Evolutionary conservation across 352 stramenopile genomes (phyloP).

Genomic region (Pythium sp.): DNA sequence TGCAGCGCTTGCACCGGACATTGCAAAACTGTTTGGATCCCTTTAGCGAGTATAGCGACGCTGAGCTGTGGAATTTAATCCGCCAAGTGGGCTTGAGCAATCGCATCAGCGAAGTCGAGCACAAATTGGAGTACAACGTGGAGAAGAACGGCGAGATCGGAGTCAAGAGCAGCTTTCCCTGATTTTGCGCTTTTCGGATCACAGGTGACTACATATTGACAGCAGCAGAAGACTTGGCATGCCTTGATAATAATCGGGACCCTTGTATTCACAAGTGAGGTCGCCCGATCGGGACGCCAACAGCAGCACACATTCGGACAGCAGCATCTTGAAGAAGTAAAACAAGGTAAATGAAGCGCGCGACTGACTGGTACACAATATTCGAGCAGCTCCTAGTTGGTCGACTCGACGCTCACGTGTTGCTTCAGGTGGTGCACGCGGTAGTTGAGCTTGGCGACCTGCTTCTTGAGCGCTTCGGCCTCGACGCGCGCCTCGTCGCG

Average conservation of each 20-base stretch:
- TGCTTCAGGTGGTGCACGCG: slow-evolving; percentile 74
- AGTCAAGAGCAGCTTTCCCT: too few relatives aligned
- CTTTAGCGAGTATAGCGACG: slow-evolving; percentile 64
- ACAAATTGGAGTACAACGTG: slow-evolving; percentile 63
- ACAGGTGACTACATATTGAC: background rate
- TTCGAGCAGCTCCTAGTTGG: background rate
- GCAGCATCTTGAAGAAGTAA: background rate
- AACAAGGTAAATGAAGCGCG: background rate
- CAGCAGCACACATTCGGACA: slow-evolving; percentile 1
- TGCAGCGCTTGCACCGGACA: too few relatives aligned
- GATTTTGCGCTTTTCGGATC: too few relatives aligned
- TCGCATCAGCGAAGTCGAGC: too few relatives aligned
- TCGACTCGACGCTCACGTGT: slow-evolving; percentile 46
- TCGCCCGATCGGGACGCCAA: background rate
- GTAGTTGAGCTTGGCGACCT: slow-evolving; percentile 81
- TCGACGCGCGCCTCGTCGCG: slow-evolving; percentile 55
- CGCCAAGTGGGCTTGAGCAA: too few relatives aligned
- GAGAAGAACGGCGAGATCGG: slow-evolving; percentile 18
- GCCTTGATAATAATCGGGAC: background rate
- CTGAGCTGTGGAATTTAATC: slow-evolving; percentile 4
- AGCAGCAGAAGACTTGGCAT: background rate
- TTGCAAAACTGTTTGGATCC: slow-evolving; percentile 88
- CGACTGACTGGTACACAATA: background rate
- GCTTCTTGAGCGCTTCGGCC: slow-evolving; percentile 59
- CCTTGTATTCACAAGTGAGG: background rate